These are phyloP conservation scores for Pichia sp. DNA, from an alignment of 1,139 yeast genomes.

Conservation along the genomic window DNA sequence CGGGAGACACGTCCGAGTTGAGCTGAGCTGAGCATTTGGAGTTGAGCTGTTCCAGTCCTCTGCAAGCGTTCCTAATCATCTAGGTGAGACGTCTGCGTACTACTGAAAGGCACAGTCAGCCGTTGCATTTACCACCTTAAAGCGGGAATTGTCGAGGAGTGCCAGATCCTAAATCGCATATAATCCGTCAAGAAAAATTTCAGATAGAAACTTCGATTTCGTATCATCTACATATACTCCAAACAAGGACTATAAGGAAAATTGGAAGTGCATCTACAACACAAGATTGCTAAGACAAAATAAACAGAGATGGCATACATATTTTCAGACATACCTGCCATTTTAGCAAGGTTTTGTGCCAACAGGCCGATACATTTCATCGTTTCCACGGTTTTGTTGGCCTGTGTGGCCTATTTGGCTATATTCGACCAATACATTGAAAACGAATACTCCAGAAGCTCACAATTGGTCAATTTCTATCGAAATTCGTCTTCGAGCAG, in stretches of 20 bases:
- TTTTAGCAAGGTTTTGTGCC: slow-evolving; percentile 64
- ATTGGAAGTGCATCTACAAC: too few relatives aligned
- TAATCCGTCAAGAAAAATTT: neutral
- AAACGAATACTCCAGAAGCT: slow-evolving; percentile 18
- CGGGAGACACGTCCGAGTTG: neutral
- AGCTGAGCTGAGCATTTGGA: neutral
- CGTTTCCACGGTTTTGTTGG: slow-evolving; percentile 65
- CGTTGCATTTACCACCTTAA: neutral
- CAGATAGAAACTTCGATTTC: neutral
- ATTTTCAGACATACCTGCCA: slow-evolving; percentile 33
- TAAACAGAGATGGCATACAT: slow-evolving; percentile 19
- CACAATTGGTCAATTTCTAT: slow-evolving; percentile 12
- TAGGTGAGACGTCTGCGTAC: too few relatives aligned
- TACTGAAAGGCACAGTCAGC: too few relatives aligned
- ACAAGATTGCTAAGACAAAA: neutral
- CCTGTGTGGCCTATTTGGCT: slow-evolving; percentile 77
- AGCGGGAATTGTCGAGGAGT: neutral
- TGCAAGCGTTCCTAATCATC: too few relatives aligned
- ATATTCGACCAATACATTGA: slow-evolving; percentile 71
- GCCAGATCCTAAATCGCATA: neutral
- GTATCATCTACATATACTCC: neutral
- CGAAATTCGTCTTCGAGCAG: slow-evolving; percentile 6
- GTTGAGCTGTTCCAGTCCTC: neutral
- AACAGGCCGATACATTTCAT: slow-evolving; percentile 87
- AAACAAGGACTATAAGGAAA: neutral